phyloP scores from a whole-genome alignment of 2,329 filamentous ascomycete genomes.

The Arachnopeziza araneosa region DNA sequence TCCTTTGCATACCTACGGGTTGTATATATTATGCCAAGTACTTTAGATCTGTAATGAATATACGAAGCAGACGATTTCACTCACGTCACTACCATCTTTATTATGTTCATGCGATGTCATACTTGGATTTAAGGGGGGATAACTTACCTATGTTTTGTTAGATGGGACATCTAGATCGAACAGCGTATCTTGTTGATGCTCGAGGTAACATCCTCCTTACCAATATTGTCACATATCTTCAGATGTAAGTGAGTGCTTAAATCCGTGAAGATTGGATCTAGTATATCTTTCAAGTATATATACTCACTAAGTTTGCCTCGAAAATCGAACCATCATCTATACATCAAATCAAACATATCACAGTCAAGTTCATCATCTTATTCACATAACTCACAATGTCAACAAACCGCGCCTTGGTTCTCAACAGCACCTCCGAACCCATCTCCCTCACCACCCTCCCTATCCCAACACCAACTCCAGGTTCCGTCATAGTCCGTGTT shows the following conservation, averaged over 20 bases:
- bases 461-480: constrained; percentile 4
- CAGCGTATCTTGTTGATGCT: neutral
- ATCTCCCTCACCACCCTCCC: constrained; percentile 5
- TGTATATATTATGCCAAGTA: neutral
- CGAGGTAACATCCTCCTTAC: neutral
- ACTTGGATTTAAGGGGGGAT: neutral
- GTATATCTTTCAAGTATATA: neutral
- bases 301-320: neutral
- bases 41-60: neutral
- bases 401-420: constrained; percentile 6
- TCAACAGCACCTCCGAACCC: constrained; percentile 5
- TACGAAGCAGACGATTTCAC: neutral
- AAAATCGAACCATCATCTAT: too few relatives aligned
- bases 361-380: neutral
- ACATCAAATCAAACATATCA: neutral
- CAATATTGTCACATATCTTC: neutral
- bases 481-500: constrained; percentile 4
- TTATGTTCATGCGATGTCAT: neutral
- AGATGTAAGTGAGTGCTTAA: neutral
- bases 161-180: neutral
- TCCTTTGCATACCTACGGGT: neutral
- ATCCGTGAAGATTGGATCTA: neutral
- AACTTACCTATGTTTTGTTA: too few relatives aligned
- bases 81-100: neutral
- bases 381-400: neutral